Evolutionary conservation across 139 green algal genomes (phyloP).

Genomic region (Yamagishiella unicocca): DNA sequence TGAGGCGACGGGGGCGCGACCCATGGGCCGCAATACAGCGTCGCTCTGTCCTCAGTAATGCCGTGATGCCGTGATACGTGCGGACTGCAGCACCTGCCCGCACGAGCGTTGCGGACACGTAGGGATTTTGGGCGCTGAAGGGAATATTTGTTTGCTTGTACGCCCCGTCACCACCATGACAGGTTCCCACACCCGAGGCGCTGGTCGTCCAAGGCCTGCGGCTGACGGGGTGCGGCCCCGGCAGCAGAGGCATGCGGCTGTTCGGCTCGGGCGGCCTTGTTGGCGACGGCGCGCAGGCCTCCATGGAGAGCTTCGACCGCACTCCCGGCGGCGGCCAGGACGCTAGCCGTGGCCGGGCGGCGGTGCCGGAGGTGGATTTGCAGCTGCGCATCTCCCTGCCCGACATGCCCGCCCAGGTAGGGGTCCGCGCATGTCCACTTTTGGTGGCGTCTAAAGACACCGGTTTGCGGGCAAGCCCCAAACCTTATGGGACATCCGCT

Average conservation of each 20-base stretch:
- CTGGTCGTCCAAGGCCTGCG: not conserved
- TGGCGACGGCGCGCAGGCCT: slow-evolving; percentile 1
- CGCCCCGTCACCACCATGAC: too few relatives aligned
- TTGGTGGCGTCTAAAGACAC: too few relatives aligned
- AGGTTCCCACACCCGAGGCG: not conserved
- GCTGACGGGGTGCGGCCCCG: not conserved
- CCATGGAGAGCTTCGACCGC: not conserved
- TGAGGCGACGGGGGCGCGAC: not conserved
- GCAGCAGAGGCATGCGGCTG: slow-evolving; percentile 45
- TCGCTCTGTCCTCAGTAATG: too few relatives aligned
- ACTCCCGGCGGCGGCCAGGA: not conserved
- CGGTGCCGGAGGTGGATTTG: slow-evolving; percentile 36
- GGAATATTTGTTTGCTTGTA: too few relatives aligned
- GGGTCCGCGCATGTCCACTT: too few relatives aligned
- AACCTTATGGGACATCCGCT: too few relatives aligned
- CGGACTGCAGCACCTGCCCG: too few relatives aligned
- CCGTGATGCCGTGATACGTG: too few relatives aligned
- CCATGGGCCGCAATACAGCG: too few relatives aligned
- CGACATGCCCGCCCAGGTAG: slow-evolving; percentile 46
- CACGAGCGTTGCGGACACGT: too few relatives aligned
- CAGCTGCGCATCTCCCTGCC: slow-evolving; percentile 43
- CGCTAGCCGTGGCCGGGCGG: not conserved
- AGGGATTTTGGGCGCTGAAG: too few relatives aligned
- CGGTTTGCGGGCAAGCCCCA: too few relatives aligned
- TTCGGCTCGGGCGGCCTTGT: slow-evolving; percentile 3